A percentile compares a stretch with the other conserved stretches of the same genome.
These are phyloP conservation scores for Beta macrorhiza DNA, from an alignment of 179 eudicot species.

Conservation along the genomic window DNA sequence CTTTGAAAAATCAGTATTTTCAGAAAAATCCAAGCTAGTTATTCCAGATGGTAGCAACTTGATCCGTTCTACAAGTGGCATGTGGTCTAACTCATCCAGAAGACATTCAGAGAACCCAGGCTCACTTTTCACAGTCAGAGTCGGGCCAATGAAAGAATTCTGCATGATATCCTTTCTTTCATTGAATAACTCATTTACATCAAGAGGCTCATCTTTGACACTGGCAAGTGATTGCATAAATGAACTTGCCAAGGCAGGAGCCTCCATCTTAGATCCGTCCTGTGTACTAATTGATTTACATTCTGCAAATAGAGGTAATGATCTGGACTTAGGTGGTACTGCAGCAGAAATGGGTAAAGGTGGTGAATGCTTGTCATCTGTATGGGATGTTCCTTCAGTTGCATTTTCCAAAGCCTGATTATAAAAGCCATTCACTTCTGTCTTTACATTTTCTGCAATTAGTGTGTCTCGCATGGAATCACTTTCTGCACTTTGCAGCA, in stretches of 20 bases:
- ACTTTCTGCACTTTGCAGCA: conserved; percentile 26
- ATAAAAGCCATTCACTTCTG: conserved; percentile 20
- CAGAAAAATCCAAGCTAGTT: conserved; percentile 22
- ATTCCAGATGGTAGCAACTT: conserved; percentile 51
- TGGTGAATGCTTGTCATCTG: conserved; percentile 14
- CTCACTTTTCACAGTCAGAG: conserved; percentile 51
- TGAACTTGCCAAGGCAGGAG: conserved; percentile 26
- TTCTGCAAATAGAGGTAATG: conserved; percentile 21
- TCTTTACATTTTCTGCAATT: neutral
- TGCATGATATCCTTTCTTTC: conserved; percentile 23
- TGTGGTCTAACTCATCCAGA: conserved; percentile 70
- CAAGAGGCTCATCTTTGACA: conserved; percentile 70
- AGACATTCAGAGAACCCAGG: conserved; percentile 30
- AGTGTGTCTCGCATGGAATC: conserved; percentile 20
- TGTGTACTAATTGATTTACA: conserved; percentile 27
- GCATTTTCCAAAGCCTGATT: conserved; percentile 22
- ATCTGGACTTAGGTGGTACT: conserved; percentile 22
- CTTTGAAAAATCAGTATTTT: conserved; percentile 25
- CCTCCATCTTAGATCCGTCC: conserved; percentile 23
- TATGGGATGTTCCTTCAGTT: conserved; percentile 21
- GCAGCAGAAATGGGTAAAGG: conserved; percentile 13
- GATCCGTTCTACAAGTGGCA: conserved; percentile 62
- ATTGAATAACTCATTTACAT: conserved; percentile 26
- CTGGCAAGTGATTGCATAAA: conserved; percentile 28
- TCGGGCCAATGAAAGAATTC: conserved; percentile 19